Percentiles rank a stretch among this genome's conserved stretches.
phyloP scores from a whole-genome alignment of 2,329 filamentous ascomycete genomes.

The Westerdykella ornata region DNA sequence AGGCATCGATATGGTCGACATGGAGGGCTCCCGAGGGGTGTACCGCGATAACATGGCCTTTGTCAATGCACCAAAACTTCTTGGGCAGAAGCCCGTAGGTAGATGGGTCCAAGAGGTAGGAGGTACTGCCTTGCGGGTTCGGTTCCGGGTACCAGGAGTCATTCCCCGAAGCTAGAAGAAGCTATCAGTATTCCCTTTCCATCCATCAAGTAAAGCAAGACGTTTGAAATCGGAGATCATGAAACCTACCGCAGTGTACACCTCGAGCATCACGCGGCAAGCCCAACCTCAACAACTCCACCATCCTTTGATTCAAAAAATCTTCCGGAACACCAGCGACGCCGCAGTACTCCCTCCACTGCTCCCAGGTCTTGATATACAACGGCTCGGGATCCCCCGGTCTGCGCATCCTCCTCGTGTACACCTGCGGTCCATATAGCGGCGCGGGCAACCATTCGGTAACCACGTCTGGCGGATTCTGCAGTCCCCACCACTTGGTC shows the following conservation, averaged over 20 bases:
- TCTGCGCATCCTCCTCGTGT: slow-evolving; percentile 21
- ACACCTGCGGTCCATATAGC: neutral
- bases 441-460: slow-evolving; percentile 14
- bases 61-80: slow-evolving; percentile 10
- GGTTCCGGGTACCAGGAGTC: slow-evolving; percentile 25
- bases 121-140: slow-evolving; percentile 4
- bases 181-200: neutral
- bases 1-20: slow-evolving; percentile 7
- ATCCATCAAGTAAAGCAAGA: neutral
- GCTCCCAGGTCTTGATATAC: slow-evolving; percentile 18
- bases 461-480: slow-evolving; percentile 27
- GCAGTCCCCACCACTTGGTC: slow-evolving; percentile 19
- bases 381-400: slow-evolving; percentile 9
- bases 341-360: slow-evolving; percentile 19
- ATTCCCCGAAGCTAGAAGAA: neutral
- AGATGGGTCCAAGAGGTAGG: slow-evolving; percentile 13
- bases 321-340: slow-evolving; percentile 19
- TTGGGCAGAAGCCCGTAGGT: slow-evolving; percentile 12
- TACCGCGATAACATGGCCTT: slow-evolving; percentile 14
- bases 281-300: slow-evolving; percentile 17
- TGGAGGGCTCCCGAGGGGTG: slow-evolving; percentile 12
- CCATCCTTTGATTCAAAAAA: slow-evolving; percentile 18
- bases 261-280: slow-evolving; percentile 6
- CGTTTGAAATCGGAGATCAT: neutral
- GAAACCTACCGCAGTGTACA: slow-evolving; percentile 7